A percentile compares a stretch with the other conserved stretches of the same genome.
Evolutionary conservation across 306 rosid genomes (phyloP).

Genomic region (Canavalia gladiata): DNA sequence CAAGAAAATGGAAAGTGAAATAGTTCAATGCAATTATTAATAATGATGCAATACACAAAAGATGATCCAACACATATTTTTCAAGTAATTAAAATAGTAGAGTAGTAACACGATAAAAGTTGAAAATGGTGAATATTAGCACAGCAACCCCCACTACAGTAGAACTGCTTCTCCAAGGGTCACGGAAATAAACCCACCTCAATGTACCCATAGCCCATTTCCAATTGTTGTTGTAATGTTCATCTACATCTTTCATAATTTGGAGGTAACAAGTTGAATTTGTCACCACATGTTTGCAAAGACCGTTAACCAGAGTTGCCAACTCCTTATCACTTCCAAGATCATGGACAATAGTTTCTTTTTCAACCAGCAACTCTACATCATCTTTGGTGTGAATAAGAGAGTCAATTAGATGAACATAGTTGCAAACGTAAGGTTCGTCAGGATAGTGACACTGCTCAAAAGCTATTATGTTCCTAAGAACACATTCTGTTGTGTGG

Average conservation of each 20-base stretch:
- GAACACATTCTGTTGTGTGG: constrained; percentile 53
- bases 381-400: constrained; percentile 63
- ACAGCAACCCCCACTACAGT: constrained; percentile 59
- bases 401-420: constrained; percentile 52
- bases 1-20: neutral
- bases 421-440: constrained; percentile 57
- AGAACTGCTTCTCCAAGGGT: constrained; percentile 67
- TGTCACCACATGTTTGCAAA: constrained; percentile 54
- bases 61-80: neutral
- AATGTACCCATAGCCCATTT: constrained; percentile 55
- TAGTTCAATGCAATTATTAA: neutral
- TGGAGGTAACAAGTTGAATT: constrained; percentile 45
- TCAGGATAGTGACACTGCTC: constrained; percentile 67
- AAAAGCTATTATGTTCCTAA: constrained; percentile 63
- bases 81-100: constrained; percentile 29
- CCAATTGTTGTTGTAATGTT: constrained; percentile 54
- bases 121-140: constrained; percentile 47
- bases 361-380: constrained; percentile 61
- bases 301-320: constrained; percentile 54
- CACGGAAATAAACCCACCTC: constrained; percentile 61
- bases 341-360: constrained; percentile 48
- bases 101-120: constrained; percentile 40
- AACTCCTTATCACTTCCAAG: constrained; percentile 58
- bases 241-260: constrained; percentile 37
- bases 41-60: neutral